Percentiles rank a stretch among this genome's conserved stretches.
phyloP scores from a whole-genome alignment of 495 filamentous ascomycete genomes.

The Pseudotulostoma volvatum region DNA sequence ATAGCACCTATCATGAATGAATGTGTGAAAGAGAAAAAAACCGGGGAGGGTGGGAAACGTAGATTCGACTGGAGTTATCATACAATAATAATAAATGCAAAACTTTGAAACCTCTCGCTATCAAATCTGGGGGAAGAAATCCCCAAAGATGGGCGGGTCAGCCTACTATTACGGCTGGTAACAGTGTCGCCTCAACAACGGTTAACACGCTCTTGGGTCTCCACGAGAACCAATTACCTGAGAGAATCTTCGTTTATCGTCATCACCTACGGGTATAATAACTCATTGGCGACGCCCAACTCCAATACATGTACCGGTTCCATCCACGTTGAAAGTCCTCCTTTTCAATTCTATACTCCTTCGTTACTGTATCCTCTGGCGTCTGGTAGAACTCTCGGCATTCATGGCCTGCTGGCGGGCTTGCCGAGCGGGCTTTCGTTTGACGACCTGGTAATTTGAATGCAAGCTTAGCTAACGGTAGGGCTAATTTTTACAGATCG shows the following conservation, averaged over 20 bases:
- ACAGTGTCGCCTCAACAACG: constrained; percentile 1
- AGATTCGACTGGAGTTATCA: too few species aligned
- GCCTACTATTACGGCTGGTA: too few species aligned
- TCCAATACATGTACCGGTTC: constrained; percentile 13
- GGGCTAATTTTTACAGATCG: neutral
- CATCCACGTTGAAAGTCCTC: constrained; percentile 12
- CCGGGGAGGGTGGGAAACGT: too few species aligned
- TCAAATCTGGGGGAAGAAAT: too few species aligned
- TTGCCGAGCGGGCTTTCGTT: neutral
- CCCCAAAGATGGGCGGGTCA: too few species aligned
- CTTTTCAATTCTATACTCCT: constrained; percentile 2
- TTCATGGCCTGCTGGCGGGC: neutral
- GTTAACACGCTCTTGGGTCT: constrained; percentile 5
- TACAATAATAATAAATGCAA: too few species aligned
- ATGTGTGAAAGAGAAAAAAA: too few species aligned
- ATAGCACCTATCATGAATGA: too few species aligned
- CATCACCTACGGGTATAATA: constrained; percentile 5
- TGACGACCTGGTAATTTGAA: neutral
- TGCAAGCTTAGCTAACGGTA: neutral
- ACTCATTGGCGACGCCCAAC: constrained; percentile 10
- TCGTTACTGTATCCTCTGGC: neutral
- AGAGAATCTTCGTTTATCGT: neutral
- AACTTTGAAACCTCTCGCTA: too few species aligned
- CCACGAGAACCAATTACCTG: neutral
- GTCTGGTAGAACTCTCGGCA: neutral